These are phyloP conservation scores for Candida anglica DNA, from an alignment of 805 yeast genomes.

Conservation along the genomic window DNA sequence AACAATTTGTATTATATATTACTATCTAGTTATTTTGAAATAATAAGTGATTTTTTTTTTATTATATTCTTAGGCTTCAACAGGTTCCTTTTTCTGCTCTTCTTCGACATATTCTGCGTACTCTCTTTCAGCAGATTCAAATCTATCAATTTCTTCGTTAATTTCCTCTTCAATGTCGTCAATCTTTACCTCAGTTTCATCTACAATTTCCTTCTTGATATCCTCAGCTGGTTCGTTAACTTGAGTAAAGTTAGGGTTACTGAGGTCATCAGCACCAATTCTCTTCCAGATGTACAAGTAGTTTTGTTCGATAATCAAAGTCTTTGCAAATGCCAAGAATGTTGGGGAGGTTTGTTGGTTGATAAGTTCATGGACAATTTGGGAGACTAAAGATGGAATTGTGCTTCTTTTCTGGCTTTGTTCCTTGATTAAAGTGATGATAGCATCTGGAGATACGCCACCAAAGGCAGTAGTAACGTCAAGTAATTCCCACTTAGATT, in stretches of 20 bases:
- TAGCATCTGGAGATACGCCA: slow-evolving; percentile 14
- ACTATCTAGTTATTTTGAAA: neutral
- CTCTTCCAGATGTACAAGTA: slow-evolving; percentile 28
- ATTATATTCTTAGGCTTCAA: too few species aligned
- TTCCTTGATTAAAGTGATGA: slow-evolving; percentile 8
- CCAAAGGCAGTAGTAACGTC: slow-evolving; percentile 17
- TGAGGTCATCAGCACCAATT: slow-evolving; percentile 11
- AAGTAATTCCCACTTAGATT: slow-evolving; percentile 17
- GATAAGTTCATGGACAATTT: slow-evolving; percentile 9
- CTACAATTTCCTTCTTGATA: neutral
- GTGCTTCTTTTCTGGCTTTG: slow-evolving; percentile 6
- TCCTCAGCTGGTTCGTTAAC: neutral
- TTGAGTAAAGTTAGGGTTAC: too few species aligned
- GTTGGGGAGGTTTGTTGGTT: slow-evolving; percentile 6
- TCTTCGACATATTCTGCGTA: neutral
- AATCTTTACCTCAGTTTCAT: slow-evolving; percentile 14
- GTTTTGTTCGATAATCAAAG: slow-evolving; percentile 16
- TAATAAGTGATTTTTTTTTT: neutral
- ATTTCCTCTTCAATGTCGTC: slow-evolving; percentile 14
- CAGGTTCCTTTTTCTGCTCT: too few species aligned
- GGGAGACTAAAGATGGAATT: slow-evolving; percentile 3
- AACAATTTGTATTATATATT: too few species aligned
- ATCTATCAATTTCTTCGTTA: slow-evolving; percentile 18
- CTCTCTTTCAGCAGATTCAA: slow-evolving; percentile 8
- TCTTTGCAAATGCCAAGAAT: slow-evolving; percentile 10